These are phyloP conservation scores for Syncephalastrum contaminatum DNA, from an alignment of 371 early-diverging fungal species.

Conservation along the genomic window DNA sequence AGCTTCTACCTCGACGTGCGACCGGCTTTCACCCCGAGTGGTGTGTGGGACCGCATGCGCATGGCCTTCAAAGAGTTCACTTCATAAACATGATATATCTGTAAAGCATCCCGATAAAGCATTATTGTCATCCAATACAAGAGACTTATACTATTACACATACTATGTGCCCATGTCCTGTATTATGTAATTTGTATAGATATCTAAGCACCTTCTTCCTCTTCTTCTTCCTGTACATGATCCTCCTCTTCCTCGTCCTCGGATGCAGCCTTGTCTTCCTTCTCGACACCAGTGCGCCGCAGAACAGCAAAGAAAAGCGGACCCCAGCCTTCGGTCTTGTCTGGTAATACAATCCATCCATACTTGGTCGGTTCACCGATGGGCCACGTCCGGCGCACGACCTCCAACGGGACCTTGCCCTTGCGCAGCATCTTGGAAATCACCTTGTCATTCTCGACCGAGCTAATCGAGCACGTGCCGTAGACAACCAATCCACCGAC, in stretches of 20 bases:
- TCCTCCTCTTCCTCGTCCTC: conserved; percentile 17
- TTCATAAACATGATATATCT: too few species aligned
- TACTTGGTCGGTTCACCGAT: conserved; percentile 58
- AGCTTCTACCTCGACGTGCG: conserved; percentile 90
- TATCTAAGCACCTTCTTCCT: neutral
- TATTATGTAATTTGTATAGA: too few species aligned
- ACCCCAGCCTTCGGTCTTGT: conserved; percentile 55
- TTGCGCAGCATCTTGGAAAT: conserved; percentile 48
- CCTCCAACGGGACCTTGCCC: conserved; percentile 40
- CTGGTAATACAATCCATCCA: conserved; percentile 64
- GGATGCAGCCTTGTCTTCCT: conserved; percentile 16
- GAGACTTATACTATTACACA: too few species aligned
- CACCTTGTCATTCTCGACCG: conserved; percentile 72
- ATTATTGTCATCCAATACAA: too few species aligned
- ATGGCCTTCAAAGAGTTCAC: conserved; percentile 24
- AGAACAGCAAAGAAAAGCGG: conserved; percentile 58
- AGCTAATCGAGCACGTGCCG: conserved; percentile 71
- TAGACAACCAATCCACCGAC: conserved; percentile 67
- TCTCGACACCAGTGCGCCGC: conserved; percentile 35
- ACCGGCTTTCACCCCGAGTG: conserved; percentile 66
- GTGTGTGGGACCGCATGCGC: conserved; percentile 56
- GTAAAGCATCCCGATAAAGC: too few species aligned
- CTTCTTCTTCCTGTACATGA: neutral
- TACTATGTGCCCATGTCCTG: too few species aligned
- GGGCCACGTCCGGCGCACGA: conserved; percentile 37